A percentile compares a stretch with the other conserved stretches of the same genome.
These are phyloP conservation scores for Dacryopinax primogenitus DNA, from an alignment of 768 basidiomycete species.

Conservation along the genomic window DNA sequence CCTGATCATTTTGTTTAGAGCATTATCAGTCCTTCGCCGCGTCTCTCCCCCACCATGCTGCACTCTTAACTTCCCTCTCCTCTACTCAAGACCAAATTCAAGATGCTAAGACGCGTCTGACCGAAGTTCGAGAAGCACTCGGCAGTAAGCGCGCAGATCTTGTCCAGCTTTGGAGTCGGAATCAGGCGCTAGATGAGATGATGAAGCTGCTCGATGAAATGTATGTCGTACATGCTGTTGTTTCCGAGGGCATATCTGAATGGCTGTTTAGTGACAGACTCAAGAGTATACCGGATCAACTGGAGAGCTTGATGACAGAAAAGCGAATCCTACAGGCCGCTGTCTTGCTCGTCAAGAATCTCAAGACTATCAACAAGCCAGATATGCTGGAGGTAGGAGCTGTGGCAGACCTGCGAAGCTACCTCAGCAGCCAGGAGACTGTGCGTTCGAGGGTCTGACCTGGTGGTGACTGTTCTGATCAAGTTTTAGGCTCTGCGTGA, in stretches of 20 bases:
- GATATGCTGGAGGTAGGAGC: slow-evolving; percentile 97
- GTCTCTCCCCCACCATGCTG: slow-evolving; percentile 81
- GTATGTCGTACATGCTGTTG: slow-evolving; percentile 37
- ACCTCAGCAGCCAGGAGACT: slow-evolving; percentile 73
- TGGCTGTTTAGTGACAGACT: slow-evolving; percentile 58
- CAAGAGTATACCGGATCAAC: slow-evolving; percentile 76
- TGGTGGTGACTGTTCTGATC: background rate
- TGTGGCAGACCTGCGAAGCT: slow-evolving; percentile 71
- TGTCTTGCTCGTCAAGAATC: slow-evolving; percentile 66
- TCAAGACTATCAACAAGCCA: slow-evolving; percentile 79
- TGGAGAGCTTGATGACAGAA: slow-evolving; percentile 92
- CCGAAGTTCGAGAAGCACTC: slow-evolving; percentile 66
- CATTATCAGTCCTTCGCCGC: slow-evolving; percentile 92
- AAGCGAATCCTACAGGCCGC: slow-evolving; percentile 85
- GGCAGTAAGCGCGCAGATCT: slow-evolving; percentile 78
- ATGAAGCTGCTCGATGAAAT: slow-evolving; percentile 86
- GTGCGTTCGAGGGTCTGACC: slow-evolving; percentile 35
- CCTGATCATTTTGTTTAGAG: slow-evolving; percentile 35
- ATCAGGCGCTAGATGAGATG: slow-evolving; percentile 92
- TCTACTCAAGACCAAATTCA: slow-evolving; percentile 63
- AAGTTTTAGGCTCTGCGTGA: slow-evolving; percentile 64
- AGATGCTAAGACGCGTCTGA: slow-evolving; percentile 53
- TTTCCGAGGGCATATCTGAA: background rate
- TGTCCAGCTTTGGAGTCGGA: slow-evolving; percentile 77
- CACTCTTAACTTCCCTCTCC: slow-evolving; percentile 56